Evolutionary conservation across 768 basidiomycete genomes (phyloP).

Genomic region (Neoboletus magnificus): DNA sequence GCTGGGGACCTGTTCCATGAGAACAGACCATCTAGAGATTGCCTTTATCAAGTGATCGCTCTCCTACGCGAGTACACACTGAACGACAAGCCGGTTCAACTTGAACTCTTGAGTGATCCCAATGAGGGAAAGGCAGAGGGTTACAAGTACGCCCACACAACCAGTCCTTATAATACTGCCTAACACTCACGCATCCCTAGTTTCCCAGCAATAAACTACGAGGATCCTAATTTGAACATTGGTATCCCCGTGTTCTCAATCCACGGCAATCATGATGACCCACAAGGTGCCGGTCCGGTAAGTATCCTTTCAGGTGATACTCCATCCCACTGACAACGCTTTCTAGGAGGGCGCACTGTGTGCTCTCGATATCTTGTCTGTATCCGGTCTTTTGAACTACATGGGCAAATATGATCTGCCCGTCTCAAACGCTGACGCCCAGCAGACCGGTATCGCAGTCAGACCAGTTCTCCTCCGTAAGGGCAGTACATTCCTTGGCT

Average conservation of each 20-base stretch:
- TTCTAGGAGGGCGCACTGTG: slow-evolving; percentile 91
- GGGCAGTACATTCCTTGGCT: slow-evolving; percentile 79
- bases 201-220: slow-evolving; percentile 96
- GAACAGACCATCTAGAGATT: slow-evolving; percentile 89
- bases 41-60: slow-evolving; percentile 84
- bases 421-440: slow-evolving; percentile 59
- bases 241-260: slow-evolving; percentile 98
- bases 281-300: slow-evolving; percentile 91
- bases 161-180: not conserved
- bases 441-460: slow-evolving; percentile 75
- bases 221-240: slow-evolving; percentile 94
- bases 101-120: slow-evolving; percentile 92
- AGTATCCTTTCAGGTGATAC: slow-evolving; percentile 25
- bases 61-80: slow-evolving; percentile 88
- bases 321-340: not conserved
- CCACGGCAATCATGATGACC: slow-evolving; percentile 99
- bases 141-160: slow-evolving; percentile 58
- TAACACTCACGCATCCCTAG: slow-evolving; percentile 38
- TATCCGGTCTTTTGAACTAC: slow-evolving; percentile 92
- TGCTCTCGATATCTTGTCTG: slow-evolving; percentile 92
- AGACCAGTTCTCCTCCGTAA: slow-evolving; percentile 89
- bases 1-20: slow-evolving; percentile 98
- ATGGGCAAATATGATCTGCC: slow-evolving; percentile 96
- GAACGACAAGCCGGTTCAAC: slow-evolving; percentile 82
- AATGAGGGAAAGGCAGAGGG: slow-evolving; percentile 83